Evolutionary conservation across 805 yeast species (phyloP).

Genomic region (Monosporozyma aerobia): DNA sequence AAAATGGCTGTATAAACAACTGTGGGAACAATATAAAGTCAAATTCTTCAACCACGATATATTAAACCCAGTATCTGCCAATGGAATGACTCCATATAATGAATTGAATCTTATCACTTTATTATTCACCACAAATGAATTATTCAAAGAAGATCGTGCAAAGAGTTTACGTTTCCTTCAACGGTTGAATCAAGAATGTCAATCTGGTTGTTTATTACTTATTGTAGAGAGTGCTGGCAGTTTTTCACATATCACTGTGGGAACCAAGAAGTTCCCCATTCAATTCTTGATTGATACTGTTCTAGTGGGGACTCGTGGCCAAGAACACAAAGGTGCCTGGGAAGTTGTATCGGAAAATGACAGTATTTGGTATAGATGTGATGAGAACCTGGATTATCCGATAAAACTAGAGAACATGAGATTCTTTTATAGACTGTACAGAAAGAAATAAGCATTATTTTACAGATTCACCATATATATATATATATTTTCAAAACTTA

Average conservation of each 20-base stretch:
- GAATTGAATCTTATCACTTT: constrained; percentile 50
- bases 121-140: constrained; percentile 80
- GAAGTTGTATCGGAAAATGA: constrained; percentile 55
- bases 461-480: too few relatives aligned
- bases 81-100: constrained; percentile 11
- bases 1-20: constrained; percentile 44
- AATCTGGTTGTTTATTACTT: constrained; percentile 48
- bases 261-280: constrained; percentile 70
- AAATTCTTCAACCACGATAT: constrained; percentile 32
- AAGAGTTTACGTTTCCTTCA: constrained; percentile 54
- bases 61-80: constrained; percentile 11
- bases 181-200: constrained; percentile 41
- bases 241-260: constrained; percentile 70
- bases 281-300: constrained; percentile 72
- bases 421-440: constrained; percentile 68
- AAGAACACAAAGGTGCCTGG: constrained; percentile 51
- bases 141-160: constrained; percentile 59
- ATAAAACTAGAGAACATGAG: constrained; percentile 81
- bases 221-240: constrained; percentile 88
- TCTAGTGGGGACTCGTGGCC: constrained; percentile 42
- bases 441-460: constrained; percentile 33
- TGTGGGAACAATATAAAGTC: constrained; percentile 26
- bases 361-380: constrained; percentile 71
- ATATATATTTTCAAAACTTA: background rate
- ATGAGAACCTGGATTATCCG: constrained; percentile 44